Conservation (phyloP, 2,329 filamentous ascomycete species). For the Xylariaceae sp. region DNA sequence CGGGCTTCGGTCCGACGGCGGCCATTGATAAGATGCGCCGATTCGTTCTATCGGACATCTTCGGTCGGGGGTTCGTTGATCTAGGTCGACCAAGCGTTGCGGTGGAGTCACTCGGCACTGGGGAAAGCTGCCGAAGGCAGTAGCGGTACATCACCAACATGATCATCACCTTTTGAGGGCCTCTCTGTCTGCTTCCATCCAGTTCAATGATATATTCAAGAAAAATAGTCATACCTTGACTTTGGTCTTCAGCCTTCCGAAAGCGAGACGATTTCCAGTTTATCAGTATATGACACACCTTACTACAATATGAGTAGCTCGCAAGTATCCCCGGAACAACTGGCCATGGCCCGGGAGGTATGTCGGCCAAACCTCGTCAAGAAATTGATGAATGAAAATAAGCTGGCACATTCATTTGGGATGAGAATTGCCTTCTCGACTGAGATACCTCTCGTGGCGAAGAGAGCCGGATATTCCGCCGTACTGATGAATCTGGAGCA, state of each 20-base stretch:
- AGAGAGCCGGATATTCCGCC: constrained; percentile 7
- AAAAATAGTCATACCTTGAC: too few relatives aligned
- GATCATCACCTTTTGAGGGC: too few relatives aligned
- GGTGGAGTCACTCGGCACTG: too few relatives aligned
- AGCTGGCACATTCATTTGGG: constrained; percentile 8
- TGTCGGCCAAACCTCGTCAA: constrained; percentile 9
- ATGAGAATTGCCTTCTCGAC: constrained; percentile 8
- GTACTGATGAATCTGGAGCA: constrained; percentile 10
- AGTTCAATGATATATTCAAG: too few relatives aligned
- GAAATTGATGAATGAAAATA: constrained; percentile 7
- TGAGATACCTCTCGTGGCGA: constrained; percentile 8
- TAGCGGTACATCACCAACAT: too few relatives aligned
- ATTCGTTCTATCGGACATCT: neutral
- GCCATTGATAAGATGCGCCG: neutral
- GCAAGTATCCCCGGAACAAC: constrained; percentile 4
- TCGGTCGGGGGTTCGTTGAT: neutral
- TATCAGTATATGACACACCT: too few relatives aligned
- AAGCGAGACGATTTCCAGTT: too few relatives aligned
- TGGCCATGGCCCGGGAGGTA: constrained; percentile 4
- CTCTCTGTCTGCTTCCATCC: too few relatives aligned
- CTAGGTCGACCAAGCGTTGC: too few relatives aligned
- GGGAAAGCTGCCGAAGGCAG: too few relatives aligned
- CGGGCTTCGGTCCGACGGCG: neutral
- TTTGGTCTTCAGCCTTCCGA: too few relatives aligned
- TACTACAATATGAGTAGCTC: neutral